Evolutionary conservation across 371 early-diverging fungal species (phyloP).

Genomic region (Rhizopus stolonifer): DNA sequence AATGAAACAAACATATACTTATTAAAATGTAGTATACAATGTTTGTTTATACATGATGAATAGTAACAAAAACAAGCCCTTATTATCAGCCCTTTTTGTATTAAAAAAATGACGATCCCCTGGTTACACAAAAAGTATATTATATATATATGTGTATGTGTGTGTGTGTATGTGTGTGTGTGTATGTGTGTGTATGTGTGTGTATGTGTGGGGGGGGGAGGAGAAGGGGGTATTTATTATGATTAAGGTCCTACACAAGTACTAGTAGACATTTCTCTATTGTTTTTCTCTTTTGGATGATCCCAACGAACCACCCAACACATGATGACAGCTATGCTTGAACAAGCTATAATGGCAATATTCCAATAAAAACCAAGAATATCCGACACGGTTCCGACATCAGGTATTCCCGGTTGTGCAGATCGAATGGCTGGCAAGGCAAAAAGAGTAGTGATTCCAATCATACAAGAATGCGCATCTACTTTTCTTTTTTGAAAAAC

Average conservation of each 20-base stretch:
- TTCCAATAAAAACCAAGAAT: slow-evolving; percentile 43
- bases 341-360: slow-evolving; percentile 38
- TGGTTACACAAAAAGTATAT: too few species aligned
- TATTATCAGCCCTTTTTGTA: too few species aligned
- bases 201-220: too few species aligned
- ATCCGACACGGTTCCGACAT: slow-evolving; percentile 39
- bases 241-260: slow-evolving; percentile 1
- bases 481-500: slow-evolving; percentile 23
- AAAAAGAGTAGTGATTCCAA: slow-evolving; percentile 41
- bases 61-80: too few species aligned
- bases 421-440: slow-evolving; percentile 39
- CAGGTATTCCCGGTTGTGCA: slow-evolving; percentile 45
- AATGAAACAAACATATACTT: too few species aligned
- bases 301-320: slow-evolving; percentile 38
- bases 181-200: too few species aligned
- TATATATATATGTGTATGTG: too few species aligned
- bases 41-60: too few species aligned
- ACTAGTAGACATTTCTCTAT: slow-evolving; percentile 1
- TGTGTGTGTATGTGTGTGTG: too few species aligned
- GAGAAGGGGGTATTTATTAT: neutral
- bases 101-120: too few species aligned
- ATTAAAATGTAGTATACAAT: too few species aligned
- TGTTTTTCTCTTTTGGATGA: neutral
- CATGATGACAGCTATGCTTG: slow-evolving; percentile 27
- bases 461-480: slow-evolving; percentile 36